phyloP scores from a whole-genome alignment of 495 filamentous ascomycete genomes.

The Podospora fimiseda region DNA sequence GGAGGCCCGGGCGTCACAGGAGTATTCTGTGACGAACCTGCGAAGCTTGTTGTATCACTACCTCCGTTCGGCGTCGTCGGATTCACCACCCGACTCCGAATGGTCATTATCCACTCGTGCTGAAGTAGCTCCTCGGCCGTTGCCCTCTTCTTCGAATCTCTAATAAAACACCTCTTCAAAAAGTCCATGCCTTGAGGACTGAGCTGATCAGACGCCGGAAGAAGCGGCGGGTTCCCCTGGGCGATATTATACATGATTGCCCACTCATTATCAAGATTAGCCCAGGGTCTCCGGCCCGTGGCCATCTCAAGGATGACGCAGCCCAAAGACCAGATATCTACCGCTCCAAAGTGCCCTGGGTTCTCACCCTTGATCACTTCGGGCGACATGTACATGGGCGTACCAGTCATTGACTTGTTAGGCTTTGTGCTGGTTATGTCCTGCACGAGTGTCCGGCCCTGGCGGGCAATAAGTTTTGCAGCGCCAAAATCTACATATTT shows the following conservation, averaged over 20 bases:
- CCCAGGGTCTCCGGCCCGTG: conserved; percentile 91
- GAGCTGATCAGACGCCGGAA: conserved; percentile 77
- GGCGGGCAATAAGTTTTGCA: conserved; percentile 91
- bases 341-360: conserved; percentile 69
- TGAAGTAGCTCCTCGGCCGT: conserved; percentile 86
- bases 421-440: conserved; percentile 54
- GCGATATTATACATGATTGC: conserved; percentile 99
- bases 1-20: conserved; percentile 13
- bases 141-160: conserved; percentile 71
- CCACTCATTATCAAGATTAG: conserved; percentile 97
- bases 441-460: conserved; percentile 78
- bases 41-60: conserved; percentile 38
- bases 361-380: conserved; percentile 91
- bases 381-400: conserved; percentile 99
- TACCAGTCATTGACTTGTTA: conserved; percentile 92
- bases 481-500: conserved; percentile 99
- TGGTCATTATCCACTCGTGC: conserved; percentile 86
- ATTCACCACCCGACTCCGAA: conserved; percentile 50
- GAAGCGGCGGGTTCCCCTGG: conserved; percentile 82
- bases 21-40: conserved; percentile 25
- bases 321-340: conserved; percentile 95
- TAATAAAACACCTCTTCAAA: conserved; percentile 75
- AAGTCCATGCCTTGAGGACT: conserved; percentile 83
- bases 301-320: conserved; percentile 98
- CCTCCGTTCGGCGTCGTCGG: conserved; percentile 48